Conservation (phyloP, 2,329 filamentous ascomycete species). For the Paraphaeosphaeria minitans region DNA sequence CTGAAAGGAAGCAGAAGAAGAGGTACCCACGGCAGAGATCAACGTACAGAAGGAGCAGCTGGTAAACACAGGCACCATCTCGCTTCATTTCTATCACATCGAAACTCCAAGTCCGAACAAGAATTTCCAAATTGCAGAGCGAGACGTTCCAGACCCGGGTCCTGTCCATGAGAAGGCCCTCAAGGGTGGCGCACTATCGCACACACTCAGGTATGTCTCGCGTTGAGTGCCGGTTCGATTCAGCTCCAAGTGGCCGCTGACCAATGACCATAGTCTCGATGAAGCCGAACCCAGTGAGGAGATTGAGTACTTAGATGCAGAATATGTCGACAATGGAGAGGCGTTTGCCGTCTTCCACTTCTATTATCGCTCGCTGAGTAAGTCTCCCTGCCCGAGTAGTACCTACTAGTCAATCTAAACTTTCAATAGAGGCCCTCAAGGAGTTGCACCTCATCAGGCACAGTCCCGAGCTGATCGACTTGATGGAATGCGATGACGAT, state of each 20-base stretch:
- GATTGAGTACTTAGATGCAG: constrained; percentile 14
- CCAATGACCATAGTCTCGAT: constrained; percentile 5
- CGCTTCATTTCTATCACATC: constrained; percentile 18
- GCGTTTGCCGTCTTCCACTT: constrained; percentile 27
- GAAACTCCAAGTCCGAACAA: constrained; percentile 4
- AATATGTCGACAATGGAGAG: constrained; percentile 8
- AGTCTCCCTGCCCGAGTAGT: no score
- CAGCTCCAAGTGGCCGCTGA: constrained; percentile 8
- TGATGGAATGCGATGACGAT: no score
- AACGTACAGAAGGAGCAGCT: constrained; percentile 11
- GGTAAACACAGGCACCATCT: constrained; percentile 20
- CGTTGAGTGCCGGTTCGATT: not conserved
- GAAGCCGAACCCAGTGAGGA: constrained; percentile 5
- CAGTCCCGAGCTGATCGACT: no score
- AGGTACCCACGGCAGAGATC: not conserved
- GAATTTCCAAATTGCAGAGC: not conserved
- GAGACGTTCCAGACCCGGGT: constrained; percentile 25
- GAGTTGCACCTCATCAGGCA: no score
- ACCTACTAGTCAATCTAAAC: no score
- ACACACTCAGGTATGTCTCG: constrained; percentile 14
- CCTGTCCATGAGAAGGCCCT: constrained; percentile 21
- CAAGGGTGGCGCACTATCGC: constrained; percentile 21
- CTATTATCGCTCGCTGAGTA: constrained; percentile 27
- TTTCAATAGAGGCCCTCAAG: no score
- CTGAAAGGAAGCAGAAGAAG: constrained; percentile 6